phyloP scores from a whole-genome alignment of 75 land plant species.

The Isoetes taiwanensis region DNA sequence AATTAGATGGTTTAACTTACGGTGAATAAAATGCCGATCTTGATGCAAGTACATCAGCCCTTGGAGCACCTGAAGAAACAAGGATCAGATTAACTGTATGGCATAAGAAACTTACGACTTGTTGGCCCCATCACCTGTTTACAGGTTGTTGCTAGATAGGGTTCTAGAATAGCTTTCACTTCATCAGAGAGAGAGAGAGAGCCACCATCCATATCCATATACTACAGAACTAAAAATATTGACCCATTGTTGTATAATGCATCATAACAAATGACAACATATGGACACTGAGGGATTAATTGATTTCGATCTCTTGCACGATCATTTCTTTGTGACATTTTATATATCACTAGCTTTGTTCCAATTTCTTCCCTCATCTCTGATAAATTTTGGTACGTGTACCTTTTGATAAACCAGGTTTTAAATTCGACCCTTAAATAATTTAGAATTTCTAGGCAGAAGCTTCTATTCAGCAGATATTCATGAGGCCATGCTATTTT shows the following conservation, averaged over 20 bases:
- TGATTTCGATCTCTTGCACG: slow-evolving; percentile 77
- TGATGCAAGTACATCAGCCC: slow-evolving; percentile 82
- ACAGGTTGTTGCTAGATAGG: slow-evolving; percentile 71
- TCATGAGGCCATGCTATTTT: too few species aligned
- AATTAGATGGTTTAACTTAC: slow-evolving; percentile 94
- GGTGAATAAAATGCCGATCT: slow-evolving; percentile 71
- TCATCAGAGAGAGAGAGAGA: slow-evolving; percentile 64
- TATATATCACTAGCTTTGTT: too few species aligned
- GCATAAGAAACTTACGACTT: too few species aligned
- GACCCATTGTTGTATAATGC: slow-evolving; percentile 80
- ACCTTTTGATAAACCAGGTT: too few species aligned
- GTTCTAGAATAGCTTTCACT: slow-evolving; percentile 59
- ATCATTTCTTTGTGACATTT: too few species aligned
- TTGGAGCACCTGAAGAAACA: slow-evolving; percentile 51
- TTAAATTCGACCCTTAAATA: too few species aligned
- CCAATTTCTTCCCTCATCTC: too few species aligned
- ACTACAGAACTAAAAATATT: slow-evolving; percentile 79
- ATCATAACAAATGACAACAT: slow-evolving; percentile 74
- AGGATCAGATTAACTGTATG: background rate
- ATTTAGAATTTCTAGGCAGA: too few species aligned
- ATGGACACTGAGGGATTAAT: slow-evolving; percentile 66
- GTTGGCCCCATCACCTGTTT: too few species aligned
- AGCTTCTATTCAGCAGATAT: too few species aligned
- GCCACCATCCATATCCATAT: slow-evolving; percentile 99
- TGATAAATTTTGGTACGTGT: too few species aligned